Base-by-base conservation (phyloP, 345 rosid species). In the Ceriops zippeliana region DNA sequence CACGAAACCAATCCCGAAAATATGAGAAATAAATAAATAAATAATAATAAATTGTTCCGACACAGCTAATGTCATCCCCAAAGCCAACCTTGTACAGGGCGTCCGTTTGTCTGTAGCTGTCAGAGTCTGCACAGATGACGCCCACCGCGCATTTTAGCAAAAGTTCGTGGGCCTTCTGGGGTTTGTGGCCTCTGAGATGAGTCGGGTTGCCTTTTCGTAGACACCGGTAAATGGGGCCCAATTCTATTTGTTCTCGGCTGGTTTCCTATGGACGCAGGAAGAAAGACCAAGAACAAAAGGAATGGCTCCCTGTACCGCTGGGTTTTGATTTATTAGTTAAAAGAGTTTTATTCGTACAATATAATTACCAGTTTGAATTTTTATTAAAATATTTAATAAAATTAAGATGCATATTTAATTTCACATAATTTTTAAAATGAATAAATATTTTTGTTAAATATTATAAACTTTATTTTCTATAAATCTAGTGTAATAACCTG, bases 51-150 rank as follows among this genome's bases (percentile, higher is more conserved):
- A 38, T 38, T 10, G 22, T 65, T 1, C 0, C 2, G 79, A 58
- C 85, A 0, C 7, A 4, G 46, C 70, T 70, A 26, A 26, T 24
- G 28, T 37, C 57, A 15, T 11, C 57, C 32, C 1, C 9, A 3
- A 2, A 2, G 58, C 67, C 66, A 76, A 59, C 67, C 51, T 11
- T 38, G 52, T 27, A 56, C 72, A 5, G 21, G 8, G 60, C 37
- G 65, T 31, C 51, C 26, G 66, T 65, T 70, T 62, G 75, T 71
- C 63, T 32, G 7, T 67, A n/a, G 76, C 30, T 63, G 70, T 67
- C 72, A 26, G 20, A 19, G 9, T 13, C 28, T 6, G 19, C 34
- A 0, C 1, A 20, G 32, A 11, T 9, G 1, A 38, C 63, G 64
- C 73, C 47, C 49, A 0, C 0, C 27, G 79, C 47, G 69, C 71